Evolutionary conservation across 129 eudicot genomes (phyloP).

Genomic region (Silybum marianum): DNA sequence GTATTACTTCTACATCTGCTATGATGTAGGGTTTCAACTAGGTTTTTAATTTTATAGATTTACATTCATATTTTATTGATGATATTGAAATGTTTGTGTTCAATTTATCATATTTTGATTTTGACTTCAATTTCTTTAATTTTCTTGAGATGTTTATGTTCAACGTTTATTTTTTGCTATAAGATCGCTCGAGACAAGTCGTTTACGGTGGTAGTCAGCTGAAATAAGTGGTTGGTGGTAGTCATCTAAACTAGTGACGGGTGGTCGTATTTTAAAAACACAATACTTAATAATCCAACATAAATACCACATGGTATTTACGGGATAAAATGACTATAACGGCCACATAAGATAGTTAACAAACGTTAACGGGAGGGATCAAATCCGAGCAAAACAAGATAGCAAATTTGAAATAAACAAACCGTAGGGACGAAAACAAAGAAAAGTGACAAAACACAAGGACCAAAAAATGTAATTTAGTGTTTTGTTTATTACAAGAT

Average conservation of each 20-base stretch:
- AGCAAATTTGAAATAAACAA: neutral
- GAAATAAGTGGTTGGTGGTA: neutral
- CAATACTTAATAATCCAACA: neutral
- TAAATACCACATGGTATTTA: neutral
- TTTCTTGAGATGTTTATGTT: neutral
- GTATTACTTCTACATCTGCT: too few relatives aligned
- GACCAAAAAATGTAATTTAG: neutral
- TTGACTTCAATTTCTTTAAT: neutral
- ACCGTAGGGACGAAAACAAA: neutral
- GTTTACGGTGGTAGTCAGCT: neutral
- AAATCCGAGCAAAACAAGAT: neutral
- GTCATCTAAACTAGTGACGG: neutral
- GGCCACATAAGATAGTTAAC: neutral
- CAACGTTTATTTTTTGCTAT: neutral
- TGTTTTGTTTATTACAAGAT: slow-evolving; percentile 25
- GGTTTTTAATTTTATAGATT: too few relatives aligned
- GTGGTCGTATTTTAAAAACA: neutral
- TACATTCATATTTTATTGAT: too few relatives aligned
- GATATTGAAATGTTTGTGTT: too few relatives aligned
- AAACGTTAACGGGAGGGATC: neutral
- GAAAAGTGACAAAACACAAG: neutral
- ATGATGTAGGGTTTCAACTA: too few relatives aligned
- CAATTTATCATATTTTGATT: neutral
- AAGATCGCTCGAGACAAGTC: neutral
- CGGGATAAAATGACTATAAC: neutral